Evolutionary conservation across 1,284 basidiomycete species (phyloP).

Genomic region (Baeospora myosura): DNA sequence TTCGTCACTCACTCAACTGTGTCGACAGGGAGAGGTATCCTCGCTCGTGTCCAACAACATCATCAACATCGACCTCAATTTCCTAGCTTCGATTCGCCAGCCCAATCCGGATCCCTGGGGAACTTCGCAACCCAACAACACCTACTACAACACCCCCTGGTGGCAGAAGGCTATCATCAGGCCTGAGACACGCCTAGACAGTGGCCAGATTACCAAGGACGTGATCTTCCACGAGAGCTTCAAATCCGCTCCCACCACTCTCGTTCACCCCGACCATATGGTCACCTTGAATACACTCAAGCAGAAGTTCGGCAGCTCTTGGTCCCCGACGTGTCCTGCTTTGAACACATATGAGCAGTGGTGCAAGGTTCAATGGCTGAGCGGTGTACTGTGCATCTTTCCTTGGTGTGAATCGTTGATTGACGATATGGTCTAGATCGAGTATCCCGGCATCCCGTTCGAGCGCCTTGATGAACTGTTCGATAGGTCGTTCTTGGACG

Average conservation of each 20-base stretch:
- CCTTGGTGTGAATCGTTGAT: no score
- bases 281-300: background rate
- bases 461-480: no score
- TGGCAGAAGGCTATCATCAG: background rate
- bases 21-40: no score
- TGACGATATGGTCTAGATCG: no score
- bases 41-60: no score
- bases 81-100: slow-evolving; percentile 12
- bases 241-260: background rate
- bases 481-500: no score
- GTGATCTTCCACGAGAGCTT: background rate
- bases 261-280: background rate
- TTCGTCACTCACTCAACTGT: no score
- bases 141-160: slow-evolving; percentile 12
- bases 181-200: background rate
- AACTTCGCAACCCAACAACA: slow-evolving; percentile 14
- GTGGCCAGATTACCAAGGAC: background rate
- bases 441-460: no score
- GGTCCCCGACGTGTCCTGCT: background rate
- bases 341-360: background rate
- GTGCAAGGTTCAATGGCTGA: background rate
- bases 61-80: slow-evolving; percentile 16
- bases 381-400: no score
- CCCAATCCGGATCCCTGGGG: slow-evolving; percentile 16
- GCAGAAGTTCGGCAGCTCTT: background rate